Evolutionary conservation across 108 stramenopile genomes (phyloP).

Genomic region (Fragilariopsis cylindrus): DNA sequence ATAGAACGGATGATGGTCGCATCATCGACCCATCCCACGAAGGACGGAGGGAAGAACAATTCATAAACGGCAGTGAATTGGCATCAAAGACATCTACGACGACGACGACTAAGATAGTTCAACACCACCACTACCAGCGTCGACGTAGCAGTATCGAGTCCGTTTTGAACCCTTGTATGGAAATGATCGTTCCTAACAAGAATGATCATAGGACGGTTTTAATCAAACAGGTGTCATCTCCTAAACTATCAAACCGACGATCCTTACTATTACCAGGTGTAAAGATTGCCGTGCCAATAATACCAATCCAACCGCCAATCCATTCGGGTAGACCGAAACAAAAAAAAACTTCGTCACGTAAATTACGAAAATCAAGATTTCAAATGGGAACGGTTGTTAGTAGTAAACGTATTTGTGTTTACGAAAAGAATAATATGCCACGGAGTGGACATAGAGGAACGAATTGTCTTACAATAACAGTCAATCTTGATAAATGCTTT

Average conservation of each 20-base stretch:
- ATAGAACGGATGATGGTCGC: too few relatives aligned
- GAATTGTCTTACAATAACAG: conserved; percentile 73
- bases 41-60: too few relatives aligned
- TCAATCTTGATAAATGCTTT: conserved; percentile 76
- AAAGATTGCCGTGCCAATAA: conserved; percentile 81
- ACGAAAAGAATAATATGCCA: conserved; percentile 27
- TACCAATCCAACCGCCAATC: conserved; percentile 29
- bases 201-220: neutral
- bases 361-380: conserved; percentile 30
- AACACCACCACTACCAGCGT: too few relatives aligned
- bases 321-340: conserved; percentile 23
- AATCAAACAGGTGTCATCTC: neutral
- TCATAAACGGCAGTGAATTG: neutral
- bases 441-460: conserved; percentile 34
- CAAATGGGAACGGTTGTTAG: conserved; percentile 86
- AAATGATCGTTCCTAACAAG: neutral
- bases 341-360: neutral
- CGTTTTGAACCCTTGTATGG: neutral
- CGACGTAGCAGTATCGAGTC: neutral
- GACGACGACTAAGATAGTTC: neutral
- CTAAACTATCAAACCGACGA: neutral
- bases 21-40: too few relatives aligned
- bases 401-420: conserved; percentile 57
- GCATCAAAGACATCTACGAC: neutral
- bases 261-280: conserved; percentile 51